Evolutionary conservation across 345 rosid species (phyloP).

Genomic region (Ricinus communis): DNA sequence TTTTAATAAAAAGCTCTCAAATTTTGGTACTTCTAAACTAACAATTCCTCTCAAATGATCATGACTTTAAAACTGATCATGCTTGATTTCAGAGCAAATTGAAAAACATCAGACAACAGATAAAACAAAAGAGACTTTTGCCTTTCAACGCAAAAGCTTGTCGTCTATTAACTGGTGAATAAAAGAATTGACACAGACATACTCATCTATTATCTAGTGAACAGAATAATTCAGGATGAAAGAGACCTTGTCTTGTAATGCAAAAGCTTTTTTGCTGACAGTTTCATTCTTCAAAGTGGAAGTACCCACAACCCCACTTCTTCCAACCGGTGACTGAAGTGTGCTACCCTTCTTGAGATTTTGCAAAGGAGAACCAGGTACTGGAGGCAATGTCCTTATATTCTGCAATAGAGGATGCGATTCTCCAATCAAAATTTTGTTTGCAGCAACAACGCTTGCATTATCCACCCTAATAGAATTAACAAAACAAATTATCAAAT

Average conservation of each 20-base stretch:
- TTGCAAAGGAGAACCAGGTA: slow-evolving; percentile 38
- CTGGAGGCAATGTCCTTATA: slow-evolving; percentile 24
- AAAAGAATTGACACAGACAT: not conserved
- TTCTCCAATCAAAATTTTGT: slow-evolving; percentile 36
- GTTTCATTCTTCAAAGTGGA: slow-evolving; percentile 68
- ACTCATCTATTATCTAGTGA: not conserved
- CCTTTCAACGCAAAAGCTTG: too few species aligned
- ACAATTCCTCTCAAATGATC: not conserved
- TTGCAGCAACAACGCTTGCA: slow-evolving; percentile 35
- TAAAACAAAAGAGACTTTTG: too few species aligned
- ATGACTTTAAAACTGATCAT: not conserved
- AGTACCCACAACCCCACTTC: slow-evolving; percentile 39
- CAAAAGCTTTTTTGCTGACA: slow-evolving; percentile 71
- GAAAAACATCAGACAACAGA: not conserved
- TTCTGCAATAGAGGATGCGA: slow-evolving; percentile 32
- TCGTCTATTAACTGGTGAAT: too few species aligned
- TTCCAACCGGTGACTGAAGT: slow-evolving; percentile 43
- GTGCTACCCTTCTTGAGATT: slow-evolving; percentile 37
- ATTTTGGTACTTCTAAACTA: not conserved
- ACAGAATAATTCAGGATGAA: not conserved
- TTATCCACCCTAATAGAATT: slow-evolving; percentile 45
- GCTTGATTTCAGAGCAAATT: slow-evolving; percentile 12
- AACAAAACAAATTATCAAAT: slow-evolving; percentile 4
- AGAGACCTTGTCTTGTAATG: slow-evolving; percentile 89
- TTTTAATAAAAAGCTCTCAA: not conserved